phyloP scores from a whole-genome alignment of 345 rosid species.

The Brassica napus region DNA sequence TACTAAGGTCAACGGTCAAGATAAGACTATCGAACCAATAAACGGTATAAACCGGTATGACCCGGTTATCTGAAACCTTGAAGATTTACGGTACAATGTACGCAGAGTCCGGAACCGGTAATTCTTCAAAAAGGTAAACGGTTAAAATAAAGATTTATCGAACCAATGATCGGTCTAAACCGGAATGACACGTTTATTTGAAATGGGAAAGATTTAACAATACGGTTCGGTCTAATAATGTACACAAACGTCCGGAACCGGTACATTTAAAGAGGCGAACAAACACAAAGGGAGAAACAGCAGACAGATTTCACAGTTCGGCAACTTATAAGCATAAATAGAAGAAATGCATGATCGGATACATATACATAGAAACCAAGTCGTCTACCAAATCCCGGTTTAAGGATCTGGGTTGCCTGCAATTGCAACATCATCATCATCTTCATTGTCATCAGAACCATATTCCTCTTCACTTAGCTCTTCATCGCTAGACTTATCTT shows the following conservation, averaged over 20 bases:
- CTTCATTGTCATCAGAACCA: constrained; percentile 62
- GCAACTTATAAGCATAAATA: constrained; percentile 18
- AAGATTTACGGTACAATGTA: neutral
- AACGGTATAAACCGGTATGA: constrained; percentile 13
- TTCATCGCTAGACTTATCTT: constrained; percentile 82
- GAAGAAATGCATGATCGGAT: constrained; percentile 15
- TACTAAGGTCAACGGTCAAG: neutral
- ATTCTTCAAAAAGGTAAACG: neutral
- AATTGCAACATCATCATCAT: constrained; percentile 48
- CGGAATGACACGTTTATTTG: constrained; percentile 8
- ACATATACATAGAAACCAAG: constrained; percentile 25
- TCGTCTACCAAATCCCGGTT: constrained; percentile 14
- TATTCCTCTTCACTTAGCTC: constrained; percentile 86
- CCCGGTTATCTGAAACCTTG: constrained; percentile 8
- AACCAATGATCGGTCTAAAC: constrained; percentile 18
- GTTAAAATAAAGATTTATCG: neutral
- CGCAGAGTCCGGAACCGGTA: neutral
- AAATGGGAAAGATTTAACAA: constrained; percentile 17
- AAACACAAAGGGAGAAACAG: constrained; percentile 11
- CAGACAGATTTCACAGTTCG: constrained; percentile 34
- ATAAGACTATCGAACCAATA: neutral
- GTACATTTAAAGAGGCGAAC: constrained; percentile 20
- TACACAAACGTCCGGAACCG: constrained; percentile 32
- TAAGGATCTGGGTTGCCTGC: constrained; percentile 82
- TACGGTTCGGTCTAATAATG: constrained; percentile 39